Percentiles rank a stretch among this genome's conserved stretches.
These are phyloP conservation scores for Chaetoceros muelleri DNA, from an alignment of 108 stramenopile species.

Conservation along the genomic window DNA sequence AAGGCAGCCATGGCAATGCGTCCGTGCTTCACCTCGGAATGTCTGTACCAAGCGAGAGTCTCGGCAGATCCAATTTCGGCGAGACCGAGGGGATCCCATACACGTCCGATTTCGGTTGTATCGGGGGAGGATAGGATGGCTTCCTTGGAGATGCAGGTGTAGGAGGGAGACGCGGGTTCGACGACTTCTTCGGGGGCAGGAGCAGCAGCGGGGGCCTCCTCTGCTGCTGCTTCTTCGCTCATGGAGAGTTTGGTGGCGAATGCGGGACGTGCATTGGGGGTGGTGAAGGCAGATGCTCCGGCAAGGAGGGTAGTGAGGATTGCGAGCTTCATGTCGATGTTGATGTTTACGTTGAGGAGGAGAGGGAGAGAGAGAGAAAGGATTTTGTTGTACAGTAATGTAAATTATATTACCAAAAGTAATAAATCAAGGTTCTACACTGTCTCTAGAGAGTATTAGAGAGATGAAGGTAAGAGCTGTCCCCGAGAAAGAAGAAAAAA, in stretches of 20 bases:
- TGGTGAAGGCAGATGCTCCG: conserved; percentile 40
- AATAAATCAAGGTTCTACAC: too few species aligned
- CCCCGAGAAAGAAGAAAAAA: too few species aligned
- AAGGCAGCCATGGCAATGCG: conserved; percentile 80
- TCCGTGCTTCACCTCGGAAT: conserved; percentile 73
- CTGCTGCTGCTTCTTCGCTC: conserved; percentile 8
- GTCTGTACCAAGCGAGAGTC: conserved; percentile 72
- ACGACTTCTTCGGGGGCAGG: conserved; percentile 5
- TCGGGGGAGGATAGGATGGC: conserved; percentile 50
- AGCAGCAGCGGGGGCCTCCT: conserved; percentile 3
- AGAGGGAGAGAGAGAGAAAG: too few species aligned
- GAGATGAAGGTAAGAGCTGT: too few species aligned
- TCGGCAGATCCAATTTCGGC: conserved; percentile 57
- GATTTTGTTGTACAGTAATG: too few species aligned
- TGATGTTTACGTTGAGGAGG: too few species aligned
- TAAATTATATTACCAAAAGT: too few species aligned
- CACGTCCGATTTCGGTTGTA: conserved; percentile 50
- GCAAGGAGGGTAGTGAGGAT: conserved; percentile 21
- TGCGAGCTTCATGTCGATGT: conserved; percentile 26
- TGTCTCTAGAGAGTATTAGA: too few species aligned
- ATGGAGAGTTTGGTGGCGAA: conserved; percentile 8
- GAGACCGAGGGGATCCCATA: conserved; percentile 69
- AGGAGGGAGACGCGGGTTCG: conserved; percentile 5
- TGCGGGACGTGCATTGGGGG: conserved; percentile 15
- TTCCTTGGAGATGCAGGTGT: conserved; percentile 21